Evolutionary conservation across 306 rosid genomes (phyloP), one percentile per base, ranked within the genome.

Genomic region (Castanopsis chinensis): DNA sequence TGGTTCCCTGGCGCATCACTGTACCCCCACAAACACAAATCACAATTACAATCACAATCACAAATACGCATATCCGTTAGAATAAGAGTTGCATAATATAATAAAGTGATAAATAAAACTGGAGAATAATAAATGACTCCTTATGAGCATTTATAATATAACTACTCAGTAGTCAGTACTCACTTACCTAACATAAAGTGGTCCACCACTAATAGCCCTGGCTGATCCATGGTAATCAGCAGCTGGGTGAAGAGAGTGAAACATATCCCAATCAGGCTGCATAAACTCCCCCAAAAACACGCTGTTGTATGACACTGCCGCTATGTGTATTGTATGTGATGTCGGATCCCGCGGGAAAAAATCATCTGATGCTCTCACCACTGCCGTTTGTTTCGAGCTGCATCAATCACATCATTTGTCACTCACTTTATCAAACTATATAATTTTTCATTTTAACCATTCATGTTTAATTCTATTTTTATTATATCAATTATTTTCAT

Each of bases 231-330:
- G 99, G 81, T 95, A 95, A 64, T 93, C 98, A 1, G 97, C 94
- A 2, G 96, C 97, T 0, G 91, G 91, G 59, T 95, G 99, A 1
- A 78, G 84, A 3, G 99, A 95, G 56, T 95, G 98, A 73, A 95
- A 95, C 99, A 95, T 95, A 59, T 95, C 99, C 99, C 99, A 95
- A 70, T 95, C 99, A 0, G 98, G 99, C 77, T 52, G 85, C 98
- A 95, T 95, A 27, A 95, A 76, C 94, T 95, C 99, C 2, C 98
- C 97, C 41, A 95, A 88, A 68, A 93, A 95, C n/a, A 95, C 85
- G 52, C 94, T 92, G 28, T 95, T 95, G 74, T 91, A 95, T 1
- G 96, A 94, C 78, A 93, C 99, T 4, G 91, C 77, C 2, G 99
- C 99, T 51, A 95, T 88, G 81, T 95, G 99, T 10, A 95, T 91